Evolutionary conservation across 805 yeast species (phyloP).

Genomic region (Myxozyma geophila): DNA sequence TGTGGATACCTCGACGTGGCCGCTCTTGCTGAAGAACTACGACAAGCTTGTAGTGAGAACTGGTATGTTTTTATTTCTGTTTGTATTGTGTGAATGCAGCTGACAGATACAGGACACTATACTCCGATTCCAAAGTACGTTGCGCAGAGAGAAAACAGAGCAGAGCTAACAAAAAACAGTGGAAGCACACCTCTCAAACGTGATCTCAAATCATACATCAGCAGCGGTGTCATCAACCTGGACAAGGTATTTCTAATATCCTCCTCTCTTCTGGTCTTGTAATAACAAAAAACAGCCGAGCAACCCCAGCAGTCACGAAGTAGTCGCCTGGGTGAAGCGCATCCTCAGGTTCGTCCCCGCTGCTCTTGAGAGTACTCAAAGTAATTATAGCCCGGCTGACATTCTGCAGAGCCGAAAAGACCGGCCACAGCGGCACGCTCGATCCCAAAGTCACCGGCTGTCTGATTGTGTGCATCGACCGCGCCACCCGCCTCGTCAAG

Average conservation of each 20-base stretch:
- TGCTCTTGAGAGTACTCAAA: neutral
- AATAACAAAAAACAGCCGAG: slow-evolving; percentile 58
- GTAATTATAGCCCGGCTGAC: neutral
- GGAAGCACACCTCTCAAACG: slow-evolving; percentile 95
- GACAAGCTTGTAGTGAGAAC: slow-evolving; percentile 93
- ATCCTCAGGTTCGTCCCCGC: slow-evolving; percentile 54
- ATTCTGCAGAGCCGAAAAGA: slow-evolving; percentile 81
- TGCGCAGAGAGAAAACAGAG: neutral
- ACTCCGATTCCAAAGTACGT: slow-evolving; percentile 51
- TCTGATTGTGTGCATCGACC: slow-evolving; percentile 95
- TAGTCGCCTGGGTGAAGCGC: slow-evolving; percentile 98
- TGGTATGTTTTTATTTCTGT: slow-evolving; percentile 43
- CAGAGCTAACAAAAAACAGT: slow-evolving; percentile 11
- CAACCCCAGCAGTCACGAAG: slow-evolving; percentile 98
- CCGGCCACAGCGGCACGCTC: slow-evolving; percentile 98
- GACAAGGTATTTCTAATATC: slow-evolving; percentile 59
- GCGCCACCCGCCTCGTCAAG: slow-evolving; percentile 97
- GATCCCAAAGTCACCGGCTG: slow-evolving; percentile 99
- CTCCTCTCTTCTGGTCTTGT: neutral
- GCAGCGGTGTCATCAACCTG: slow-evolving; percentile 94
- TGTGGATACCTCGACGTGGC: slow-evolving; percentile 93
- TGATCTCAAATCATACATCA: slow-evolving; percentile 85
- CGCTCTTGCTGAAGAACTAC: slow-evolving; percentile 87
- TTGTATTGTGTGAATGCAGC: neutral
- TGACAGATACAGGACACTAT: slow-evolving; percentile 62